Percentiles rank a stretch among this genome's conserved stretches.
Evolutionary conservation across 2,329 filamentous ascomycete species (phyloP).

Genomic region (Fusarium acutatum): DNA sequence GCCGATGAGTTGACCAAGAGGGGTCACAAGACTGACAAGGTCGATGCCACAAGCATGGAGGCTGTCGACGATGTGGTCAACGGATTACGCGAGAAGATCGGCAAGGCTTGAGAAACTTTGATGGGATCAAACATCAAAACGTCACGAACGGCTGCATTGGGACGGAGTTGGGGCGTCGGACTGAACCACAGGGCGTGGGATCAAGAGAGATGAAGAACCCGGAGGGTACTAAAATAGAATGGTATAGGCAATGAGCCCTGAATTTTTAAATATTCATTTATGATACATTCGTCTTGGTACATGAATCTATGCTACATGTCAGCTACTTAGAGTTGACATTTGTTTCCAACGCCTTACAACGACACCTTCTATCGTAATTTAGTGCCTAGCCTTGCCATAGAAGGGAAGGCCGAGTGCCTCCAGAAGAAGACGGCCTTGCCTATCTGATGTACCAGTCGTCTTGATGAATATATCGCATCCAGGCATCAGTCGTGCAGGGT

Average conservation of each 20-base stretch:
- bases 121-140: background rate
- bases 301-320: conserved; percentile 44
- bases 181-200: background rate
- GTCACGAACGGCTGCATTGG: conserved; percentile 44
- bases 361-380: conserved; percentile 22
- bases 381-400: conserved; percentile 72
- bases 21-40: conserved; percentile 63
- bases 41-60: conserved; percentile 91
- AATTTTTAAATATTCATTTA: conserved; percentile 38
- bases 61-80: conserved; percentile 79
- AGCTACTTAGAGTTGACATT: conserved; percentile 31
- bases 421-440: conserved; percentile 79
- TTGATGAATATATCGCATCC: conserved; percentile 85
- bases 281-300: conserved; percentile 49
- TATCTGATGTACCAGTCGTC: conserved; percentile 85
- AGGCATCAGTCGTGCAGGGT: conserved; percentile 77
- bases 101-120: conserved; percentile 38
- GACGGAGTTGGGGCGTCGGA: conserved; percentile 48
- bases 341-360: conserved; percentile 5
- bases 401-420: conserved; percentile 69
- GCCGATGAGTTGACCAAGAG: conserved; percentile 67
- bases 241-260: conserved; percentile 24
- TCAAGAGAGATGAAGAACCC: conserved; percentile 8
- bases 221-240: conserved; percentile 15
- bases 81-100: conserved; percentile 65